Percentiles rank a stretch among this genome's conserved stretches.
These are phyloP conservation scores for Debaryomyces psychrophilus DNA, from an alignment of 1,139 yeast species.

Conservation along the genomic window DNA sequence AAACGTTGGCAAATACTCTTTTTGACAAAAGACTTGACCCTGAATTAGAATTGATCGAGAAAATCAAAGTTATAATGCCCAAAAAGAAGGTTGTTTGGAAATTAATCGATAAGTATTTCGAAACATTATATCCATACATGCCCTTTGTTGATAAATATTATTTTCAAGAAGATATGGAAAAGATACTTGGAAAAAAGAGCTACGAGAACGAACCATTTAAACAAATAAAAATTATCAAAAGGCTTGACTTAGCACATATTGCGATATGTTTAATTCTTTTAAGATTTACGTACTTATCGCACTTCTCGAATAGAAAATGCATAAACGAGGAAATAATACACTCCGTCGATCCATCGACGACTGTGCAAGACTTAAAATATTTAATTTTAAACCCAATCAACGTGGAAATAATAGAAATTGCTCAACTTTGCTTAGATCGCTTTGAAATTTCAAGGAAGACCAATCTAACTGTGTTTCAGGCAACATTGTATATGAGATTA, in stretches of 20 bases:
- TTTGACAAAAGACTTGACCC: constrained; percentile 26
- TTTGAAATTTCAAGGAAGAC: constrained; percentile 30
- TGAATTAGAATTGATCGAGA: constrained; percentile 26
- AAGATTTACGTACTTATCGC: constrained; percentile 28
- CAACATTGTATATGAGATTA: constrained; percentile 44
- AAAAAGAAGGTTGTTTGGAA: constrained; percentile 40
- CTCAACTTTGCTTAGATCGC: constrained; percentile 30
- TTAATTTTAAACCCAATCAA: constrained; percentile 26
- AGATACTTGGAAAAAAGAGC: constrained; percentile 25
- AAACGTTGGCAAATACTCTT: constrained; percentile 19
- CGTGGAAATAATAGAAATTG: constrained; percentile 25
- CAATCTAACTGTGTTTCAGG: constrained; percentile 31
- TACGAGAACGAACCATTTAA: constrained; percentile 18
- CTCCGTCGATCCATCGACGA: constrained; percentile 13
- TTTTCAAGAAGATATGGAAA: constrained; percentile 21
- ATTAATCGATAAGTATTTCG: constrained; percentile 40
- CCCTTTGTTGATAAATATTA: constrained; percentile 54
- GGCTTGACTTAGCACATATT: constrained; percentile 28
- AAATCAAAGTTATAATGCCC: constrained; percentile 37
- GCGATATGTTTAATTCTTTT: constrained; percentile 29
- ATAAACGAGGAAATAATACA: constrained; percentile 20
- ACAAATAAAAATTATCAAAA: constrained; percentile 21
- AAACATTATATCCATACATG: constrained; percentile 48
- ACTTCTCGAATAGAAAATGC: constrained; percentile 27
- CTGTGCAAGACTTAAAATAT: constrained; percentile 19